Evolutionary conservation across 2,329 filamentous ascomycete genomes (phyloP).

Genomic region (Magnaporthiopsis rhizophila): DNA sequence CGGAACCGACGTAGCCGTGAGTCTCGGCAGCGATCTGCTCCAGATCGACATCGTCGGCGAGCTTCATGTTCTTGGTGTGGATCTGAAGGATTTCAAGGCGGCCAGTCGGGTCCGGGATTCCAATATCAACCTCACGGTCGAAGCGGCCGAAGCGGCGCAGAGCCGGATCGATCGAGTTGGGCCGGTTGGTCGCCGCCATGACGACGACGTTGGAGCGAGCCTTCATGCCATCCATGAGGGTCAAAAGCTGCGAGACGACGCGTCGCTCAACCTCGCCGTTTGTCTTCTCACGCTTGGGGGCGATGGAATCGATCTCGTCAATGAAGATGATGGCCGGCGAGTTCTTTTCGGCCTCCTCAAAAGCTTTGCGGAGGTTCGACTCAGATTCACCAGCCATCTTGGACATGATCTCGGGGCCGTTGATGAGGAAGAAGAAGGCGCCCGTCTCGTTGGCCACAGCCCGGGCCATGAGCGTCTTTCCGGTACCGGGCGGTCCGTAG

Average conservation of each 20-base stretch:
- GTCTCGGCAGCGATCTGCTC: slow-evolving; percentile 96
- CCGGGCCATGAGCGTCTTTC: slow-evolving; percentile 98
- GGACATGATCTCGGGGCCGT: slow-evolving; percentile 99
- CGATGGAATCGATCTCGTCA: slow-evolving; percentile 98
- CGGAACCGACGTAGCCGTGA: slow-evolving; percentile 97
- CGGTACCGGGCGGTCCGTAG: slow-evolving; percentile 93
- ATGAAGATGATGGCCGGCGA: slow-evolving; percentile 99
- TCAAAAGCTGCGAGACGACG: slow-evolving; percentile 91
- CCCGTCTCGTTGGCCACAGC: slow-evolving; percentile 98
- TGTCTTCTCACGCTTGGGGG: slow-evolving; percentile 99
- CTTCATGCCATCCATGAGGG: slow-evolving; percentile 99
- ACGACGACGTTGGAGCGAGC: slow-evolving; percentile 96
- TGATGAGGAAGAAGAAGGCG: slow-evolving; percentile 99
- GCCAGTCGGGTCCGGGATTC: slow-evolving; percentile 93
- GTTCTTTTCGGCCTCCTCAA: slow-evolving; percentile 99
- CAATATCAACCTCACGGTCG: slow-evolving; percentile 97
- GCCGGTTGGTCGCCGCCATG: slow-evolving; percentile 98
- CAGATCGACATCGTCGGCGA: slow-evolving; percentile 90
- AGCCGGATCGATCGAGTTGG: slow-evolving; percentile 96
- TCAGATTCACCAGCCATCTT: slow-evolving; percentile 99
- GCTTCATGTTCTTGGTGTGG: slow-evolving; percentile 99
- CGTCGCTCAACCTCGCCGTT: slow-evolving; percentile 98
- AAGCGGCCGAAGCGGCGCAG: slow-evolving; percentile 97
- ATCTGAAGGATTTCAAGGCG: slow-evolving; percentile 99
- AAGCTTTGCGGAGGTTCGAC: slow-evolving; percentile 97